Percentiles rank a stretch among this genome's conserved stretches.
phyloP scores from a whole-genome alignment of 2,329 filamentous ascomycete genomes.

The Penicillium paneum region DNA sequence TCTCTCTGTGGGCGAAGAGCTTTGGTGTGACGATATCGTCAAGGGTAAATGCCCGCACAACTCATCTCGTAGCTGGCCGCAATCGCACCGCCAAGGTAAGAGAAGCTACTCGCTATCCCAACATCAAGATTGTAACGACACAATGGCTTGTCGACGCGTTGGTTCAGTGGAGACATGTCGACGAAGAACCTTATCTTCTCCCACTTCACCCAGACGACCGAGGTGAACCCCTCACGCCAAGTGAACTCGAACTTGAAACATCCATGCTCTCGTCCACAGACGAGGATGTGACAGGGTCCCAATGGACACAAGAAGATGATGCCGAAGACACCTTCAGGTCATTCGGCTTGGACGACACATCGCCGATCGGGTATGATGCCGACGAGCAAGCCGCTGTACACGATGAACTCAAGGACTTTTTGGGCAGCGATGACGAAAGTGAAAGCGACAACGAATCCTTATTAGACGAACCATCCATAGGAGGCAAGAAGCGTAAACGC shows the following conservation, averaged over 20 bases:
- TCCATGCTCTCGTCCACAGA: constrained; percentile 46
- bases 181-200: constrained; percentile 76
- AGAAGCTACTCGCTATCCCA: constrained; percentile 72
- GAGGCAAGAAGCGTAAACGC: constrained; percentile 40
- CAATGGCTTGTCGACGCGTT: constrained; percentile 86
- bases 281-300: constrained; percentile 46
- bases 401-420: constrained; percentile 72
- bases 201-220: constrained; percentile 69
- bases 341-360: constrained; percentile 48
- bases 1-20: constrained; percentile 78
- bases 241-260: constrained; percentile 46
- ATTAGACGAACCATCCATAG: constrained; percentile 19
- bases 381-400: constrained; percentile 65
- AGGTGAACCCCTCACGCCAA: constrained; percentile 41
- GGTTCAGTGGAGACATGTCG: constrained; percentile 74
- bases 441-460: constrained; percentile 49
- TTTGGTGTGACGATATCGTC: constrained; percentile 68
- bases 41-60: constrained; percentile 47
- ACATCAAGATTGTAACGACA: constrained; percentile 86
- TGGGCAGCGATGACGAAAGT: constrained; percentile 52
- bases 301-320: constrained; percentile 45
- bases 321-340: constrained; percentile 52
- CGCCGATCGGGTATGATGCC: constrained; percentile 55
- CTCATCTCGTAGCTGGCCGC: constrained; percentile 52
- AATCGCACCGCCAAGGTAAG: constrained; percentile 88